Conservation (phyloP, 495 filamentous ascomycete genomes). For the Cryomyces antarcticus region DNA sequence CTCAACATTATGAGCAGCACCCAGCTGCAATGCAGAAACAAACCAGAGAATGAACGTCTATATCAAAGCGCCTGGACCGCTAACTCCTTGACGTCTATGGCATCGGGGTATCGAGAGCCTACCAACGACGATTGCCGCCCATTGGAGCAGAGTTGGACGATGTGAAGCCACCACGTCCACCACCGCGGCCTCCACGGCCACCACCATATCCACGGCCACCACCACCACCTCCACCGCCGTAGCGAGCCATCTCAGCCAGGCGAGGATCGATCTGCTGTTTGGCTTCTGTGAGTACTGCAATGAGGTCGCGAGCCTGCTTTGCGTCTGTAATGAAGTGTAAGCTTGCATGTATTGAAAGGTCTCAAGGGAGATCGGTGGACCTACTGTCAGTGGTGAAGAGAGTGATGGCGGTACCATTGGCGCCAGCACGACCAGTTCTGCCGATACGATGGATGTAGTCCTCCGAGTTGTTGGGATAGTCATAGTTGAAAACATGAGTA, state of each 20-base stretch:
- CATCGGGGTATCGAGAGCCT: neutral
- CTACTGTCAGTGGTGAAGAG: constrained; percentile 80
- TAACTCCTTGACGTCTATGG: no score
- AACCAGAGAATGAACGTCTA: no score
- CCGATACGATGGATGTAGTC: constrained; percentile 29
- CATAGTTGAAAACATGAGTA: constrained; percentile 99
- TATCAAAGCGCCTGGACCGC: no score
- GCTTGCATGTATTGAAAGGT: neutral
- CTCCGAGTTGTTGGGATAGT: constrained; percentile 95
- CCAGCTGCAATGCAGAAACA: no score
- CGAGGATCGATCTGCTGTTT: constrained; percentile 97
- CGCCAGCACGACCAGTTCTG: constrained; percentile 26
- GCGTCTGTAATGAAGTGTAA: constrained; percentile 37
- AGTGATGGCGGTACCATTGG: constrained; percentile 26
- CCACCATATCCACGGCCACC: constrained; percentile 31
- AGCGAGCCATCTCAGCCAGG: constrained; percentile 88
- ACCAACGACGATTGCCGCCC: constrained; percentile 18
- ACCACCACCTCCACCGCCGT: constrained; percentile 54
- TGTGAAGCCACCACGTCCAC: constrained; percentile 29
- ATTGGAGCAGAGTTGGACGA: constrained; percentile 18
- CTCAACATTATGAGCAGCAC: no score
- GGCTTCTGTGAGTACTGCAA: constrained; percentile 78
- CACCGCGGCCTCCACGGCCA: constrained; percentile 35
- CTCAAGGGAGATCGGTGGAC: constrained; percentile 17
- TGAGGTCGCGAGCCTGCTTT: constrained; percentile 92